Evolutionary conservation across 2,329 filamentous ascomycete species (phyloP), one percentile per base, ranked within the genome.

Genomic region (Raffaelea ambrosiae): DNA sequence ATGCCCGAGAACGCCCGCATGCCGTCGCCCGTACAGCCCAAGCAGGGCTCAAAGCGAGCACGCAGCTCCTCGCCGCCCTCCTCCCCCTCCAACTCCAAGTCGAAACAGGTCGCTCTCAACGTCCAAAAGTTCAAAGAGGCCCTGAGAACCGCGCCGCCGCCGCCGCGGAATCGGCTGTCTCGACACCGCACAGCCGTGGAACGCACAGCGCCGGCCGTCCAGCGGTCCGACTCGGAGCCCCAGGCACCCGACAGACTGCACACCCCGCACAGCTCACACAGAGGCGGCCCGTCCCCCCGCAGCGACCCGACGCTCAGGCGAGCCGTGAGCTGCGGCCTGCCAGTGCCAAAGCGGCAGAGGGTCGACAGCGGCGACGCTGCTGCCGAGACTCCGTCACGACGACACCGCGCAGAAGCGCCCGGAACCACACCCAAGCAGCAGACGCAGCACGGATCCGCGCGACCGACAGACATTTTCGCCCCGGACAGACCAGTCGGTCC

Each of bases 61-160:
- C 76, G 80, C 55, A 89, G 84, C 65, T 88, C 85, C 13, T 89
- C 86, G 1, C 85, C 86, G 1, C 66, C 74, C 2, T 82, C 81
- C 5, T 89, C 86, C 2, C 84, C 86, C 1, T 72, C 75, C 42
- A 51, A 64, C 16, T 66, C 74, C 14, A 72, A 68, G 44, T 56
- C 64, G 5, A 63, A 61, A 22, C 66, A 68, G 1, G 69, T 71
- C 7, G 58, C 73, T 0, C 67, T 83, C 51, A 79, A 85, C 55
- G 65, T 82, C 36, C 74, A 79, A 57, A 72, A 73, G 53, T 64
- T 83, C 39, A 74, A 76, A 36, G 70, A 74, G 47, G 70, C 77
- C 1, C 63, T 86, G 40, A 81, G 76, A 54, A 84, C 83, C 1
- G 82, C 83, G 57, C 83, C 86, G 35, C 84, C 84, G 3, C 65